These are phyloP conservation scores for Kalanchoe fedtschenkoi DNA, from an alignment of 164 flowering plant genomes.

Conservation along the genomic window DNA sequence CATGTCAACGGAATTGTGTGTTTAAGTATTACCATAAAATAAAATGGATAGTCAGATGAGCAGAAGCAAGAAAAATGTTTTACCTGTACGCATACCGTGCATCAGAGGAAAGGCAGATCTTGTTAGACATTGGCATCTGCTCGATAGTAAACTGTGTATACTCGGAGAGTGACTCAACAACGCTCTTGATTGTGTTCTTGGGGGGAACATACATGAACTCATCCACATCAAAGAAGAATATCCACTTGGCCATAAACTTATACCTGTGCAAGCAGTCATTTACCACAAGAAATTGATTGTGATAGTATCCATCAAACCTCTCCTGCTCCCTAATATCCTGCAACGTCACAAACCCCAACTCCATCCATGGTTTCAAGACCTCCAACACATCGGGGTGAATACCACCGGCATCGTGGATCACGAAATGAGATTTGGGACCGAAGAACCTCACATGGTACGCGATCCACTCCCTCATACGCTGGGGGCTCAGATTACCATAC, in stretches of 20 bases:
- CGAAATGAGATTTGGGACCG: slow-evolving; percentile 67
- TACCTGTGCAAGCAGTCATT: slow-evolving; percentile 88
- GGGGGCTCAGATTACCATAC: slow-evolving; percentile 73
- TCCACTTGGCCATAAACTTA: slow-evolving; percentile 70
- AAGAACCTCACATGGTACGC: slow-evolving; percentile 79
- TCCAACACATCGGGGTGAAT: slow-evolving; percentile 61
- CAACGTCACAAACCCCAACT: slow-evolving; percentile 72
- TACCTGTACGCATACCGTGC: slow-evolving; percentile 41
- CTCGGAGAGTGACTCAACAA: slow-evolving; percentile 39
- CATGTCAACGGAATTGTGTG: background rate
- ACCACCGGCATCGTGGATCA: slow-evolving; percentile 91
- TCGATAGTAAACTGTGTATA: slow-evolving; percentile 74
- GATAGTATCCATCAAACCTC: slow-evolving; percentile 86
- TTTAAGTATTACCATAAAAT: background rate
- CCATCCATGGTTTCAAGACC: slow-evolving; percentile 92
- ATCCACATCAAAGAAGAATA: slow-evolving; percentile 93
- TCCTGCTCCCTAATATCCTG: slow-evolving; percentile 83
- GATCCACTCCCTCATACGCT: slow-evolving; percentile 83
- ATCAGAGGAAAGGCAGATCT: slow-evolving; percentile 54
- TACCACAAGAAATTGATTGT: slow-evolving; percentile 86
- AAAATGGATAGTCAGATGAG: background rate
- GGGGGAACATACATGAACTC: slow-evolving; percentile 70
- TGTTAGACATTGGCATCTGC: slow-evolving; percentile 78
- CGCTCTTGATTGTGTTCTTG: slow-evolving; percentile 40
- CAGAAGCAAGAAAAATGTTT: slow-evolving; percentile 3